Evolutionary conservation across 2,329 filamentous ascomycete species (phyloP).

Genomic region (Paracorniculantispora psalliotae): DNA sequence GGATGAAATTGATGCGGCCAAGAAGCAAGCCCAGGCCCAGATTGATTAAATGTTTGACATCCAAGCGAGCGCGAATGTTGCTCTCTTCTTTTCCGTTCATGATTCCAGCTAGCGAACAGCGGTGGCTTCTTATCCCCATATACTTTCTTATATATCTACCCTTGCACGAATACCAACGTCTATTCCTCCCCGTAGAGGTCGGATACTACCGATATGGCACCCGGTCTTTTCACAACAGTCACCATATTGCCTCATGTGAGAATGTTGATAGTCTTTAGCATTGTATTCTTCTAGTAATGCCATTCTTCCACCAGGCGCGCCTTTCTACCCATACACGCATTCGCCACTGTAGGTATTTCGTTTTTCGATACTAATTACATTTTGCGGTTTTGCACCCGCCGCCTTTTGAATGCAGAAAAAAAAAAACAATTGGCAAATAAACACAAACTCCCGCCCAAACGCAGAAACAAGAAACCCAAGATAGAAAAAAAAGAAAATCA

Average conservation of each 20-base stretch:
- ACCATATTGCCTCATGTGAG: too few relatives aligned
- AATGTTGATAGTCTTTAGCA: not conserved
- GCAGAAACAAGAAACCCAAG: not conserved
- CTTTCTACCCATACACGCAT: not conserved
- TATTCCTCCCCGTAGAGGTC: too few relatives aligned
- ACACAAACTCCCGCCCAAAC: not conserved
- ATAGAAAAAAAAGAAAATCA: constrained; percentile 33
- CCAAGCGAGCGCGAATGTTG: too few relatives aligned
- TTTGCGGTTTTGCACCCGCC: not conserved
- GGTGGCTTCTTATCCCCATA: too few relatives aligned
- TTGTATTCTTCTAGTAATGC: not conserved
- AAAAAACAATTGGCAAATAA: too few relatives aligned
- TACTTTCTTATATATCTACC: too few relatives aligned
- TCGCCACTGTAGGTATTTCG: not conserved
- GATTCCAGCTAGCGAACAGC: too few relatives aligned
- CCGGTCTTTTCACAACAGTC: too few relatives aligned
- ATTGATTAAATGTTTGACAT: not conserved
- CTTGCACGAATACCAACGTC: too few relatives aligned
- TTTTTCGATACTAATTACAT: not conserved
- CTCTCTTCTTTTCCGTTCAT: too few relatives aligned
- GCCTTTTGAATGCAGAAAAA: not conserved
- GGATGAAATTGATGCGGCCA: not conserved
- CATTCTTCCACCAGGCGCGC: not conserved
- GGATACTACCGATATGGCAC: too few relatives aligned
- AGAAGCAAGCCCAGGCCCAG: not conserved